Conservation (phyloP, 2,329 filamentous ascomycete genomes). For the Exserohilum turcica region DNA sequence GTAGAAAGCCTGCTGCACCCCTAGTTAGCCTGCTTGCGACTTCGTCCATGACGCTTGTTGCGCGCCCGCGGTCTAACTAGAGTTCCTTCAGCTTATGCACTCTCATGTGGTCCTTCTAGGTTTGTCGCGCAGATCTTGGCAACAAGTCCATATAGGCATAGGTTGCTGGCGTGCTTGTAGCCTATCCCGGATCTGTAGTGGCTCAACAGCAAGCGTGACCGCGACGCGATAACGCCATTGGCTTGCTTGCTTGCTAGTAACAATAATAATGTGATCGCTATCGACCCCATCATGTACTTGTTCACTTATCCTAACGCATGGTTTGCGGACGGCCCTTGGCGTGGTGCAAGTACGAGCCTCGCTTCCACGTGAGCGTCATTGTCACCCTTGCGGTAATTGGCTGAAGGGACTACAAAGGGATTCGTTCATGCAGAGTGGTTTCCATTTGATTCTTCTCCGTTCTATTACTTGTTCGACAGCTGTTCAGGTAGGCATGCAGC, state of each 20-base stretch:
- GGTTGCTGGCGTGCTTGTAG: background rate
- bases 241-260: too few relatives aligned
- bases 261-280: background rate
- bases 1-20: background rate
- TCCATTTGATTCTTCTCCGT: background rate
- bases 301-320: background rate
- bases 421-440: background rate
- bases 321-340: background rate
- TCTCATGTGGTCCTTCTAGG: background rate
- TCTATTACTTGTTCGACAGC: background rate
- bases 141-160: background rate
- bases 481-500: background rate
- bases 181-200: constrained; percentile 2
- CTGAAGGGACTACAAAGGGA: background rate
- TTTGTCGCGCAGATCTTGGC: background rate
- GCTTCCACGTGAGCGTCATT: background rate
- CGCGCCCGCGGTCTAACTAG: background rate
- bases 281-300: background rate
- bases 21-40: background rate
- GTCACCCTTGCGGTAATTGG: background rate
- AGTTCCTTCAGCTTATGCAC: background rate
- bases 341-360: background rate
- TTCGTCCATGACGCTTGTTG: background rate
- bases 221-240: background rate
- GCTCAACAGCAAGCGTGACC: constrained; percentile 7